Evolutionary conservation across 768 basidiomycete species (phyloP), one percentile per base, ranked within the genome.

Genomic region (Pholiota molesta): DNA sequence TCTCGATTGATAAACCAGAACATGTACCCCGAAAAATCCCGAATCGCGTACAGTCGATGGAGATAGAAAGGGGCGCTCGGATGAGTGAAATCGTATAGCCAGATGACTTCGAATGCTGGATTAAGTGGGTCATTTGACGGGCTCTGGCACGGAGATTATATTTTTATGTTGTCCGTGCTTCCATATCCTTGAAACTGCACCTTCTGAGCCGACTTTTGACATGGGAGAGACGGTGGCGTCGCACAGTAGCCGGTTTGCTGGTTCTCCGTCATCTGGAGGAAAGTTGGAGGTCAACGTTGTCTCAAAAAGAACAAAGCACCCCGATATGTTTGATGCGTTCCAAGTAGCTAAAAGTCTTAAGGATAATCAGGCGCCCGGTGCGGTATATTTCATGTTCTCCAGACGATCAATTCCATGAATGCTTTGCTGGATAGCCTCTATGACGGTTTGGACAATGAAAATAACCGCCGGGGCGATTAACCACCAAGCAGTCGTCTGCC

Each of bases 401-500:
- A 90, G 72, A 44, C 79, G 76, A 1, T 76, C 73, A 19, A 90
- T 77, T 33, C 78, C 79, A 63, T 80, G 73, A 66, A 81, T 77
- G 11, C 81, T 81, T 51, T 74, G 73, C 49, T 73, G 70, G 44
- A 86, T 79, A 53, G 82, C 78, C 44, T 75, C 75, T 60, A 80
- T 76, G 29, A 81, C 78, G 1, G 74, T 77, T 55, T 86, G 81
- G 1, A 80, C 77, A 37, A 83, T 69, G 44, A 73, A 81, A 0
- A 84, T 78, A 17, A 86, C 59, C 21, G 75, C 57, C 0, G 73
- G 69, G 0, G 84, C 80, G 21, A 80, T 64, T 52, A 76, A 77
- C 83, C 85, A 86, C 86, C 86, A 87, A 19, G 70, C 66, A 7
- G 78, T 78, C 2, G 79, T 82, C 65, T 85, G 83, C 85, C 86